These are phyloP conservation scores for Tylopilus felleus DNA, from an alignment of 768 basidiomycete genomes.

Conservation along the genomic window DNA sequence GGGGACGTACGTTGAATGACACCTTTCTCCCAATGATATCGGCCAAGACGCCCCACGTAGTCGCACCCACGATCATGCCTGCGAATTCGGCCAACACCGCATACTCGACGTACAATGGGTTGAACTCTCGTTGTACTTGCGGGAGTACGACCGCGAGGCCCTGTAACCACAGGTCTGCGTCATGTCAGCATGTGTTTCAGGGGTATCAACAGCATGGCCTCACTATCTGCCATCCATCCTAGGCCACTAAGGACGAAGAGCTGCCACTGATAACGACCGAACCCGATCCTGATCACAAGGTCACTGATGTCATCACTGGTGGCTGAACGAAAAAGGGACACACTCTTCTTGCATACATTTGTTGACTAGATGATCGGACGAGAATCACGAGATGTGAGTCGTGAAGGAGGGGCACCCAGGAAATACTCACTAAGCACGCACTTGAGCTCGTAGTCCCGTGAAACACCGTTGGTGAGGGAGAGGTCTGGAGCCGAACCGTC, in stretches of 20 bases:
- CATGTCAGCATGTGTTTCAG: constrained; percentile 23
- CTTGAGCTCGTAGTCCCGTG: constrained; percentile 33
- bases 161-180: constrained; percentile 40
- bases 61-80: constrained; percentile 49
- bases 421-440: constrained; percentile 28
- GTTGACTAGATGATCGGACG: constrained; percentile 35
- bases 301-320: constrained; percentile 1
- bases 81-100: constrained; percentile 46
- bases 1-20: constrained; percentile 38
- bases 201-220: constrained; percentile 11
- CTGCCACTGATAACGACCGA: constrained; percentile 47
- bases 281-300: constrained; percentile 39
- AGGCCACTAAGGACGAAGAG: constrained; percentile 46
- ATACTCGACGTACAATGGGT: constrained; percentile 42
- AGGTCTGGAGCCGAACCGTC: constrained; percentile 2
- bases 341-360: constrained; percentile 46
- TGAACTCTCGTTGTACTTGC: constrained; percentile 42
- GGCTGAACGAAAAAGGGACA: constrained; percentile 11
- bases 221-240: constrained; percentile 52
- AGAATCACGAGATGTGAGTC: neutral
- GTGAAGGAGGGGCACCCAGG: neutral
- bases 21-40: constrained; percentile 46
- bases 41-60: constrained; percentile 46
- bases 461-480: constrained; percentile 23
- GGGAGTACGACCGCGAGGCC: constrained; percentile 45